Evolutionary conservation across 805 yeast genomes (phyloP).

Genomic region (Candida sphagnicola): DNA sequence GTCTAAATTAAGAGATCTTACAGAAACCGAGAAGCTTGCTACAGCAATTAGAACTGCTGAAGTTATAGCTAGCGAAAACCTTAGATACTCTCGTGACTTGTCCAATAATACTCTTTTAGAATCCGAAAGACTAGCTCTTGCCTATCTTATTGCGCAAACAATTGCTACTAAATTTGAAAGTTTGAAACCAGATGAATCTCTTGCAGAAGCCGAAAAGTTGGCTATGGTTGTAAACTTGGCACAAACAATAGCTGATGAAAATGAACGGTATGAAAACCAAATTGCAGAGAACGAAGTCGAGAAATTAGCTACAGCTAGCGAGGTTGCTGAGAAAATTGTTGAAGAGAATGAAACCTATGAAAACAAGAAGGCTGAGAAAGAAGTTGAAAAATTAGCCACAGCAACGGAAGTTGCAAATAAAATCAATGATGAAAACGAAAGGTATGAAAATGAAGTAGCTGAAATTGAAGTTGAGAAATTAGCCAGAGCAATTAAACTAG

Average conservation of each 20-base stretch:
- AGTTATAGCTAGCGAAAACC: background rate
- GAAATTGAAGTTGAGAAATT: background rate
- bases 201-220: slow-evolving; percentile 3
- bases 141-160: background rate
- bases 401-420: background rate
- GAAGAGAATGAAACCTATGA: slow-evolving; percentile 2
- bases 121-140: background rate
- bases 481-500: slow-evolving; percentile 1
- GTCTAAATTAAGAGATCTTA: background rate
- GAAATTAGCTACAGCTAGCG: background rate
- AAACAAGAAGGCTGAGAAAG: background rate
- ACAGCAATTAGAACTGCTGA: slow-evolving; percentile 3
- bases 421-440: slow-evolving; percentile 1
- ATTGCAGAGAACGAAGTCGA: background rate
- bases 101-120: background rate
- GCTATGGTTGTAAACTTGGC: background rate
- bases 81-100: background rate
- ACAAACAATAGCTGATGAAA: background rate
- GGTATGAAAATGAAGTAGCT: slow-evolving; percentile 1
- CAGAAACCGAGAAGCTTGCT: slow-evolving; percentile 1
- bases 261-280: slow-evolving; percentile 1
- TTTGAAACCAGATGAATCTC: background rate
- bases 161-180: background rate
- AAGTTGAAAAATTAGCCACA: background rate
- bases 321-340: slow-evolving; percentile 3